A percentile compares a stretch with the other conserved stretches of the same genome.
phyloP scores from a whole-genome alignment of 805 yeast species.

The Candida lessepsii region DNA sequence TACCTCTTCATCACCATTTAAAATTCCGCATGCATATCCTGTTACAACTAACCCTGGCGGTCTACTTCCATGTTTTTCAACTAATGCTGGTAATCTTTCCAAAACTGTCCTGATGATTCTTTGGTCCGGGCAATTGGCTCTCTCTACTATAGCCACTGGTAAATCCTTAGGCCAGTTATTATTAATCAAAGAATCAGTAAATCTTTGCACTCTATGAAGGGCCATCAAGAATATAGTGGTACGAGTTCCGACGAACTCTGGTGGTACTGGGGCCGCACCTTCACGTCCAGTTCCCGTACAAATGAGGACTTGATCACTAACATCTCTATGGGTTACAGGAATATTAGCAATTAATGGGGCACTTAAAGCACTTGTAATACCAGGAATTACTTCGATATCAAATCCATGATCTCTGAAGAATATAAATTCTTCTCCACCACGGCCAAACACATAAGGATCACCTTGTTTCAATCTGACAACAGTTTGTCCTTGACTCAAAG shows the following conservation, averaged over 20 bases:
- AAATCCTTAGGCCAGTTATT: conserved; percentile 65
- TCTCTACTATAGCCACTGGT: conserved; percentile 84
- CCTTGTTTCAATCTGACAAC: conserved; percentile 94
- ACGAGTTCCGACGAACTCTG: conserved; percentile 67
- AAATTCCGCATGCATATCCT: conserved; percentile 70
- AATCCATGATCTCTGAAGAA: conserved; percentile 69
- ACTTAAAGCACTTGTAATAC: conserved; percentile 84
- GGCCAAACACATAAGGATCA: conserved; percentile 93
- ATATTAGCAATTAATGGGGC: conserved; percentile 81
- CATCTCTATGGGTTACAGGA: conserved; percentile 90
- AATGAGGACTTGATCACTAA: conserved; percentile 86
- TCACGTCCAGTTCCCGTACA: conserved; percentile 94
- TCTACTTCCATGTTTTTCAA: conserved; percentile 74
- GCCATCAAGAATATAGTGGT: conserved; percentile 92
- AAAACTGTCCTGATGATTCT: conserved; percentile 75
- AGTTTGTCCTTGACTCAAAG: conserved; percentile 60
- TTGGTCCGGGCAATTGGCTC: conserved; percentile 93
- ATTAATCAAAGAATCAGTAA: conserved; percentile 46
- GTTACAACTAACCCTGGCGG: conserved; percentile 90
- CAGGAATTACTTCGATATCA: conserved; percentile 76
- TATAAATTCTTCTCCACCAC: conserved; percentile 90
- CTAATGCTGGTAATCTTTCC: conserved; percentile 64
- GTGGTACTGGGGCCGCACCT: conserved; percentile 77
- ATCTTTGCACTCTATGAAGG: conserved; percentile 66
- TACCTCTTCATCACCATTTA: conserved; percentile 3